Conservation (phyloP, 192 early-diverging fungal genomes). For the Rhizophagus clarus region DNA sequence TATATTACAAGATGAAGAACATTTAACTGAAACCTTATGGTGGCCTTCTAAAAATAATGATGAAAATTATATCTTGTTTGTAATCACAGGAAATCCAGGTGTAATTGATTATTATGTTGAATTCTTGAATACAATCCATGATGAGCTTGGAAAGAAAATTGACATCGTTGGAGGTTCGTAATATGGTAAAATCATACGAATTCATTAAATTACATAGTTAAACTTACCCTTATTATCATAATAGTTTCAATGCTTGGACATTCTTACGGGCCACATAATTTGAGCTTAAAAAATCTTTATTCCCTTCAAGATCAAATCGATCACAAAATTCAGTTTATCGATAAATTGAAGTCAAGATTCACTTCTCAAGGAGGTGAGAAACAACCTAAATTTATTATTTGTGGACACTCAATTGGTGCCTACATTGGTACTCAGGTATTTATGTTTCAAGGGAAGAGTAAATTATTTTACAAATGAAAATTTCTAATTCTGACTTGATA, state of each 20-base stretch:
- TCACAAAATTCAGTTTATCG: constrained; percentile 68
- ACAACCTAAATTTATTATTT: constrained; percentile 51
- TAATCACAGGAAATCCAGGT: constrained; percentile 79
- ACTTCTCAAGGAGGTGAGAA: constrained; percentile 32
- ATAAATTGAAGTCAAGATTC: constrained; percentile 52
- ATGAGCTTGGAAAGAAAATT: constrained; percentile 44
- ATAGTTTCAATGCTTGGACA: constrained; percentile 65
- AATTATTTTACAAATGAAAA: background rate
- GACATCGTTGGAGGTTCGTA: constrained; percentile 64
- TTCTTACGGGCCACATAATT: constrained; percentile 46
- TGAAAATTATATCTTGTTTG: constrained; percentile 42
- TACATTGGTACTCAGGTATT: constrained; percentile 55
- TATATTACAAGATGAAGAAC: constrained; percentile 35
- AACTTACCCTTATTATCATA: background rate
- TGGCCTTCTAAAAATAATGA: constrained; percentile 39
- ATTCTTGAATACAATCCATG: constrained; percentile 67
- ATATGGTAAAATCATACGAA: no score
- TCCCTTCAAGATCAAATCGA: constrained; percentile 64
- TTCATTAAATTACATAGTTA: background rate
- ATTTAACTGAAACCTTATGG: constrained; percentile 45
- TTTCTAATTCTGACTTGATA: constrained; percentile 33
- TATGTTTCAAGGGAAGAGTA: constrained; percentile 27
- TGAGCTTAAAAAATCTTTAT: constrained; percentile 36
- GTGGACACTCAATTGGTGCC: constrained; percentile 70
- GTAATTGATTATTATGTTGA: constrained; percentile 77